These are phyloP conservation scores for Syzygium aqueum DNA, from an alignment of 345 rosid genomes.

Conservation along the genomic window DNA sequence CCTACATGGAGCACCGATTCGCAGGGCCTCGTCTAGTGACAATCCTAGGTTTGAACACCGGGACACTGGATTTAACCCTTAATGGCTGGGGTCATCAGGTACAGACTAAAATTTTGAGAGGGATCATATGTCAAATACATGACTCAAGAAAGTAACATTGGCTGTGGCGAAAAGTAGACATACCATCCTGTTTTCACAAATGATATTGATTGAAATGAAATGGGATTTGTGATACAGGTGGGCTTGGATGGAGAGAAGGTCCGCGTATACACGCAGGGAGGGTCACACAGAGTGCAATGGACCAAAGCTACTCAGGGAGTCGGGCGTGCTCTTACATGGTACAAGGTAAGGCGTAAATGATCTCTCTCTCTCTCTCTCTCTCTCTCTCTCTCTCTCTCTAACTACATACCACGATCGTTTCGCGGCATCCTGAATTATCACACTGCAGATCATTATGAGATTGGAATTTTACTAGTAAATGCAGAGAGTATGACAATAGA, in stretches of 20 bases:
- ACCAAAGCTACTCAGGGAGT: slow-evolving; percentile 8
- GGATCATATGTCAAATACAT: background rate
- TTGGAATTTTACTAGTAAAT: background rate
- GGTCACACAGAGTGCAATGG: slow-evolving; percentile 46
- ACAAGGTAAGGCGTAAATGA: slow-evolving; percentile 41
- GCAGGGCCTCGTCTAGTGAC: slow-evolving; percentile 66
- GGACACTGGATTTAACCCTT: slow-evolving; percentile 51
- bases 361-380: background rate
- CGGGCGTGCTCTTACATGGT: slow-evolving; percentile 57
- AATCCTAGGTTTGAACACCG: slow-evolving; percentile 69
- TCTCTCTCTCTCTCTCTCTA: background rate
- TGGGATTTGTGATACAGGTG: slow-evolving; percentile 24
- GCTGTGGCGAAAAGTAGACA: background rate
- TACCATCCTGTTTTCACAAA: background rate
- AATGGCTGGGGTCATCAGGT: slow-evolving; percentile 77
- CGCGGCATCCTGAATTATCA: background rate
- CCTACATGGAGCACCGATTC: slow-evolving; percentile 70
- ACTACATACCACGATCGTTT: background rate
- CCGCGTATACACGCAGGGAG: slow-evolving; percentile 33
- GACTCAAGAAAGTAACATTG: background rate
- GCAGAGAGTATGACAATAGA: background rate
- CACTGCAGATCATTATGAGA: background rate
- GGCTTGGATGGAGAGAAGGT: slow-evolving; percentile 55
- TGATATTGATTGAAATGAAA: background rate
- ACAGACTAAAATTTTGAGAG: background rate